Base-by-base conservation (phyloP, 179 eudicot species). In the Heliamphora pulchella region DNA sequence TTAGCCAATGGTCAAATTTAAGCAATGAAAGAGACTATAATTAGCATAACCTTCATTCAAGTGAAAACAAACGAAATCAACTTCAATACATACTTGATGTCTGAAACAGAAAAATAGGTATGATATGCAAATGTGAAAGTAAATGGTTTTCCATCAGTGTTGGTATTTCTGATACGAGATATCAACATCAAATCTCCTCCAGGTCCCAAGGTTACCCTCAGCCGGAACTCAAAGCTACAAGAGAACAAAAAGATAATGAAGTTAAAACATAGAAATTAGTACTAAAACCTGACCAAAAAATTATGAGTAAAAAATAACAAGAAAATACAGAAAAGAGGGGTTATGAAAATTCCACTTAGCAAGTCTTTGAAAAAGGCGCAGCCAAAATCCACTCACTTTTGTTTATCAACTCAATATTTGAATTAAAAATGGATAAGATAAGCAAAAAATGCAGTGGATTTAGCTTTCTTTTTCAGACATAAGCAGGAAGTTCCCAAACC, bases 71-170 rank as follows among this genome's bases (percentile, higher is more conserved):
- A 18, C 2, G 20, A 44, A 67, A 48, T 20, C 15, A 47, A 80
- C 5, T 79, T 48, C 54, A 62, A 8, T 9, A 69, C 55, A 39
- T 87, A 96, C 99, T 98, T 92, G 90, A 96, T 90, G 86, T 96
- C 98, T 50, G 99, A 96, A 83, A 96, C 97, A 79, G 98, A 96
- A 83, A 94, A 90, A 82, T 94, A 96, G 79, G 94, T 94, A 83
- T 94, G 97, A 87, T 92, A 92, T 15, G 99, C 99, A 90, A 96
- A 94, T 81, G 95, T 94, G 82, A 94, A 96, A 73, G 85, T 72
- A 84, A 96, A 96, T 3, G 97, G 91, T 85, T 94, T 94, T 73
- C 92, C 88, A 83, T 93, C 99, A 74, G 88, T 83, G 82, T 86
- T 90, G 84, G 90, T 88, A 78, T 96, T 96, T 85, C 99, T 89